Conservation (phyloP, 805 yeast species). For the Priceomyces fermenticarens region DNA sequence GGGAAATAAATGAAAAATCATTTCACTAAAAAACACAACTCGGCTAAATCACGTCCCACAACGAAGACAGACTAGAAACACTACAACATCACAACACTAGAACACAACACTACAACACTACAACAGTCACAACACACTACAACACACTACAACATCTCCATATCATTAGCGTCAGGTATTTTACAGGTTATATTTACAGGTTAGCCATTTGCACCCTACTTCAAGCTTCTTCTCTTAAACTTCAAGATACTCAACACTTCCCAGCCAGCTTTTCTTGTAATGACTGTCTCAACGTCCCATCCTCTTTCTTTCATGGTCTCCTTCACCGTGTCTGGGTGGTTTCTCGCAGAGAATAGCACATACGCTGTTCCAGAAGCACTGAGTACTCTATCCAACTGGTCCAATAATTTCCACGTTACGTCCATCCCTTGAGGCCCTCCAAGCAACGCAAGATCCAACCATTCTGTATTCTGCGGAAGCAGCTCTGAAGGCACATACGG, state of each 20-base stretch:
- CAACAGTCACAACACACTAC: no score
- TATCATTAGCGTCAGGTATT: slow-evolving; percentile 1
- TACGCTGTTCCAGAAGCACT: slow-evolving; percentile 70
- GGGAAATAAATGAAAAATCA: no score
- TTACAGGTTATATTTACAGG: not conserved
- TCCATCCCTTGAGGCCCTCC: slow-evolving; percentile 94
- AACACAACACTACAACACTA: no score
- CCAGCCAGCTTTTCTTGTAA: slow-evolving; percentile 89
- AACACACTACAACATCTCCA: no score
- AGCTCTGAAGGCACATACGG: slow-evolving; percentile 91
- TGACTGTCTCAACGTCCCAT: slow-evolving; percentile 57
- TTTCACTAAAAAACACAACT: no score
- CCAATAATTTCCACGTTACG: slow-evolving; percentile 65
- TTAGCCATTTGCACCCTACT: not conserved
- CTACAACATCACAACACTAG: no score
- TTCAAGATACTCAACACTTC: slow-evolving; percentile 79
- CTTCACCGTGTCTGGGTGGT: slow-evolving; percentile 67
- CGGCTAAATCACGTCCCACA: no score
- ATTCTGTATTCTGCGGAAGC: slow-evolving; percentile 55
- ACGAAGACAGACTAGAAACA: no score
- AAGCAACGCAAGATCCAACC: slow-evolving; percentile 87
- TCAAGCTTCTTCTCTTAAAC: slow-evolving; percentile 29
- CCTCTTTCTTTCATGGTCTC: slow-evolving; percentile 40
- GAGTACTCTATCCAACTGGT: slow-evolving; percentile 51
- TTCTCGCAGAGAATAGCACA: slow-evolving; percentile 87